Base-by-base conservation (phyloP, 176 grass and related monocot species). In the Tillandsia leiboldiana region DNA sequence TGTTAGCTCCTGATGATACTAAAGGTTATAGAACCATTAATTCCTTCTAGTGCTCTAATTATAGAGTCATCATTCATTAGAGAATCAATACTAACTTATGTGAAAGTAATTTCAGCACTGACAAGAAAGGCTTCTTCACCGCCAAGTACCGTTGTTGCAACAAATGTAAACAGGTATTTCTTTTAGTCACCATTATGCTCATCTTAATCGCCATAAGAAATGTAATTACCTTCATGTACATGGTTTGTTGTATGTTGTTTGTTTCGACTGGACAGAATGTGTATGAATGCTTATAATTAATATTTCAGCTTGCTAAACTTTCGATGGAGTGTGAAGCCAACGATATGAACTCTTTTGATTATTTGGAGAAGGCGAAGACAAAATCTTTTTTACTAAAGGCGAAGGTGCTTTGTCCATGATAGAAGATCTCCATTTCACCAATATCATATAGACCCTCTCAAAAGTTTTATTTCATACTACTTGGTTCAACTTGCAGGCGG, bases 1-100 rank as follows among this genome's bases (percentile, higher is more conserved):
- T 97, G 82, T 80, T 97, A 59, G 94, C 94, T 57, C 86, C 94
- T 10, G 84, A 93, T 72, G 94, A 97, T 53, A 77, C 68, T 29
- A 97, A 97, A 97, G 94, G 94, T 97, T 18, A 9, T 61, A 84
- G 70, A 69, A 69, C 68, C 49, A 72, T 49, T 67, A 50, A 11
- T 73, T 42, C 10, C 73, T 20, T 70, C 65, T 69, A 2, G 2
- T 80, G 26, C 77, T 53, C 10, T 79, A 81, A 22, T 61, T 9
- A 61, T 61, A 9, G n/a, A n/a, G 13, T 18, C 15, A 15, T 56
- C 15, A 11, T 1, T 42, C 15, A 11, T 1, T 42, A 42, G 33
- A 42, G 33, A 42, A 42, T 61, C 56, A 48, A 80, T n/a, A 76
- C 64, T 87, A 53, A 88, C 33, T 70, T 76, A 61, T n/a, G 56